These are phyloP conservation scores for Hemisphaericaspora subhashii DNA, from an alignment of 1,139 yeast genomes.

Conservation along the genomic window DNA sequence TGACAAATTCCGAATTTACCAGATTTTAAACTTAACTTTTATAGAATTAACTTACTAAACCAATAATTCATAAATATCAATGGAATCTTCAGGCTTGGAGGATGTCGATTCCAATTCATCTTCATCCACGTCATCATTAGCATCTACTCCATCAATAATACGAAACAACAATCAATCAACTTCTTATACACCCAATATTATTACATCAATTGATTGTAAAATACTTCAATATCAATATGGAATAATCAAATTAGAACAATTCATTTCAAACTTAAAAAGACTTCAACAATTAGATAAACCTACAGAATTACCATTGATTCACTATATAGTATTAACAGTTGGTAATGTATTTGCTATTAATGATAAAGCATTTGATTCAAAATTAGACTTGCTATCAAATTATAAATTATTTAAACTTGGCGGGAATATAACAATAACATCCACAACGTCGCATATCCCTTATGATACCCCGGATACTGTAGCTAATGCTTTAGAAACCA, in stretches of 20 bases:
- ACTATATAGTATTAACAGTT: constrained; percentile 38
- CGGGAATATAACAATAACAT: constrained; percentile 33
- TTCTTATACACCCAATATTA: constrained; percentile 7
- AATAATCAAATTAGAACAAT: constrained; percentile 30
- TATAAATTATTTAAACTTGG: constrained; percentile 38
- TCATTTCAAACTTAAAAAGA: constrained; percentile 21
- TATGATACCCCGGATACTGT: constrained; percentile 38
- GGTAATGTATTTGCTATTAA: constrained; percentile 52
- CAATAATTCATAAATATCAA: constrained; percentile 1
- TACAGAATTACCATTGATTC: constrained; percentile 28
- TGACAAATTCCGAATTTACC: background rate
- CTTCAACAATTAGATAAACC: constrained; percentile 7
- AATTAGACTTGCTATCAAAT: constrained; percentile 43
- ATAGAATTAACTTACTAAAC: background rate
- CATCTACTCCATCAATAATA: constrained; percentile 1
- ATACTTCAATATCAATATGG: constrained; percentile 44
- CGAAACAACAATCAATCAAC: background rate
- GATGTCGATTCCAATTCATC: background rate
- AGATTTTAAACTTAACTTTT: background rate
- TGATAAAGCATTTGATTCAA: constrained; percentile 43
- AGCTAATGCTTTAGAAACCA: constrained; percentile 29
- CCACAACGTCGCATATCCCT: constrained; percentile 40
- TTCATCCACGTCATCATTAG: background rate
- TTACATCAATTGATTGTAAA: constrained; percentile 16
- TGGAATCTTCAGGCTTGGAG: constrained; percentile 2